phyloP scores from a whole-genome alignment of 2,329 filamentous ascomycete genomes.

The Xylaria sp. region DNA sequence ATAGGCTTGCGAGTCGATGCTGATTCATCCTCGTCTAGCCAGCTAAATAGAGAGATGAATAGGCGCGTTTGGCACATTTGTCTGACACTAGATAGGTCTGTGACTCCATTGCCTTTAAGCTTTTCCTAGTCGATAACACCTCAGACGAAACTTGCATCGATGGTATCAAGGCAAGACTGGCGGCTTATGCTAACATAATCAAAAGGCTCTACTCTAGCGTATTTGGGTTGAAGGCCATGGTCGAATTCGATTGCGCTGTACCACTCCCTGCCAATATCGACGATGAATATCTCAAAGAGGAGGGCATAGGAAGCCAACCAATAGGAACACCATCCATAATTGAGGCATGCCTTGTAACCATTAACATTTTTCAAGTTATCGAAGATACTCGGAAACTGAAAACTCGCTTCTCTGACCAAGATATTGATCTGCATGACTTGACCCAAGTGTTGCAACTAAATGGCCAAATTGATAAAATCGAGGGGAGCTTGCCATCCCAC shows the following conservation, averaged over 20 bases:
- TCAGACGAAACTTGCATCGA: background rate
- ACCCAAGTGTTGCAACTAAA: background rate
- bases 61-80: slow-evolving; percentile 2
- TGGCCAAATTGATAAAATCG: background rate
- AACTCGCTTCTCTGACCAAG: background rate
- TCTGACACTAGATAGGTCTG: background rate
- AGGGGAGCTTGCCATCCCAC: background rate
- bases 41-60: background rate
- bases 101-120: background rate
- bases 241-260: background rate
- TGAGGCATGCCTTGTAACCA: background rate
- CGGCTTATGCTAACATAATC: background rate
- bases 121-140: background rate
- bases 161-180: background rate
- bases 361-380: background rate
- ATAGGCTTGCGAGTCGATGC: background rate
- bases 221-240: background rate
- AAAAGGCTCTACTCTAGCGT: background rate
- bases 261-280: background rate
- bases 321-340: background rate
- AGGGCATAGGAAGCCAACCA: background rate
- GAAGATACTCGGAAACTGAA: background rate
- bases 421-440: background rate
- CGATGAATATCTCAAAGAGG: background rate
- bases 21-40: background rate